phyloP scores from a whole-genome alignment of 2,329 filamentous ascomycete genomes.

The Pyricularia sp. region DNA sequence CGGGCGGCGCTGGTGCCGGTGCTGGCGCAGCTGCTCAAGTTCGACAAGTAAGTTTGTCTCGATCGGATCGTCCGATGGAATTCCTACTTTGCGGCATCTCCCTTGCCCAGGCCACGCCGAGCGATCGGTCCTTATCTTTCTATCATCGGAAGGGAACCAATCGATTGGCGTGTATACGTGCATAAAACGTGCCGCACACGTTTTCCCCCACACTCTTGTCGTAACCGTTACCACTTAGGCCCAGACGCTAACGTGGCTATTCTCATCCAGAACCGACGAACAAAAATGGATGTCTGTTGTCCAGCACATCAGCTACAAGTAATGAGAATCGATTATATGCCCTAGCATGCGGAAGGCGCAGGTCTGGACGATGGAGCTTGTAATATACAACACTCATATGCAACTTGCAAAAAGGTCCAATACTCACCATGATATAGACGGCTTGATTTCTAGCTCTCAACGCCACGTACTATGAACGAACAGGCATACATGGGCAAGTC shows the following conservation, averaged over 20 bases:
- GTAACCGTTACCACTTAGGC: no score
- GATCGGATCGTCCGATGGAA: background rate
- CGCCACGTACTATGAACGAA: background rate
- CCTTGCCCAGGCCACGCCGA: background rate
- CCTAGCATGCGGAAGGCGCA: background rate
- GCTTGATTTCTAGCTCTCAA: background rate
- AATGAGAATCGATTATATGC: constrained; percentile 10
- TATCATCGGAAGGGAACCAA: no score
- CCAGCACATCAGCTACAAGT: constrained; percentile 26
- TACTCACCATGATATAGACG: background rate
- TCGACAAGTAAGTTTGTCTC: constrained; percentile 51
- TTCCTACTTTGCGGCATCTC: background rate
- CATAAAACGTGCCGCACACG: background rate
- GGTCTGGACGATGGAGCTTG: background rate
- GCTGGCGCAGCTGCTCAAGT: constrained; percentile 60
- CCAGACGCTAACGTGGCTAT: constrained; percentile 9
- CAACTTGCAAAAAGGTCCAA: background rate
- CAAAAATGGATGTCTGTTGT: constrained; percentile 78
- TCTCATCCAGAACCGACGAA: constrained; percentile 42
- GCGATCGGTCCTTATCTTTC: background rate
- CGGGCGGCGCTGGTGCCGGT: constrained; percentile 67
- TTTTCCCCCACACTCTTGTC: background rate
- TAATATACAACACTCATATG: background rate
- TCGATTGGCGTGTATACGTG: background rate
- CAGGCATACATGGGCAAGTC: background rate